Conservation (phyloP, 495 filamentous ascomycete species). For the Podospora pseudocomata region DNA sequence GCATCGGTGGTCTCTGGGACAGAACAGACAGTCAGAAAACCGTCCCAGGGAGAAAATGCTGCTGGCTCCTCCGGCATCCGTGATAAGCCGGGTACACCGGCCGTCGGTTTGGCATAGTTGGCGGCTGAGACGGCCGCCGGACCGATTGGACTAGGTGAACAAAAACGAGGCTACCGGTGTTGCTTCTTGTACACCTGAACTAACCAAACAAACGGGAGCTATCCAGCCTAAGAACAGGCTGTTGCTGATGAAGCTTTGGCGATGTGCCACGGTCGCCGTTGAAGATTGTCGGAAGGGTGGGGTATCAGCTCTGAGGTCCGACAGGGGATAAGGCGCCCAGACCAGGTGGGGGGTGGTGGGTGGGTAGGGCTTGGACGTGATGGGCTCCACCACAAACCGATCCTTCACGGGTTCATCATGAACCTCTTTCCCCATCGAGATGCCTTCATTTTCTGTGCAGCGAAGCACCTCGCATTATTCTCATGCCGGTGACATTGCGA, state of each 20-base stretch:
- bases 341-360: background rate
- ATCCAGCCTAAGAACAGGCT: background rate
- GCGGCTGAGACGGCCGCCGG: background rate
- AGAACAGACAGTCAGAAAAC: background rate
- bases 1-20: background rate
- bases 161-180: no score
- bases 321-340: background rate
- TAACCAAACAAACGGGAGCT: background rate
- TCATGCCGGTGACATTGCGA: background rate
- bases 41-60: background rate
- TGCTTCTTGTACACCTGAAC: background rate
- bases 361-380: background rate
- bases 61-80: background rate
- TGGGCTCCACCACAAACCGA: background rate
- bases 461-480: background rate
- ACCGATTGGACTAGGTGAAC: background rate
- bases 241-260: background rate
- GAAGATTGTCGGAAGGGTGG: background rate
- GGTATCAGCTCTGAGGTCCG: background rate
- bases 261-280: background rate
- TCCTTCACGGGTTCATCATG: background rate
- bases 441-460: background rate
- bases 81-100: background rate
- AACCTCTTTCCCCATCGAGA: background rate
- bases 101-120: background rate